phyloP scores from a whole-genome alignment of 495 filamentous ascomycete genomes.

The Penicilliopsis zonata region DNA sequence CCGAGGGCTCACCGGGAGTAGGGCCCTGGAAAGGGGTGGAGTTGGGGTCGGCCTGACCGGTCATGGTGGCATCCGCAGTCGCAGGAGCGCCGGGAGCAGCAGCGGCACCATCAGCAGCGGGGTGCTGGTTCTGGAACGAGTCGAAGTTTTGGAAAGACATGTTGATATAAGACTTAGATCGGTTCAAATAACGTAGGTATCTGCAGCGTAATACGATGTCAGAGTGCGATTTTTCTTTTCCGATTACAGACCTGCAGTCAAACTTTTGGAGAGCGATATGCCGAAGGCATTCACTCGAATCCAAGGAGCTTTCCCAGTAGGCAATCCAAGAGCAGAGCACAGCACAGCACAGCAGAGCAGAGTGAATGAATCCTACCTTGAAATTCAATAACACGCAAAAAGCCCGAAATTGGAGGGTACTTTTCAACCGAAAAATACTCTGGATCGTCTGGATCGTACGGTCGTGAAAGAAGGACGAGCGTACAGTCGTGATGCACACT shows the following conservation, averaged over 20 bases:
- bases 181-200: neutral
- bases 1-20: constrained; percentile 38
- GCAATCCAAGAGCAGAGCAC: too few relatives aligned
- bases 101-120: constrained; percentile 38
- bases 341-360: too few relatives aligned
- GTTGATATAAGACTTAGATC: constrained; percentile 8
- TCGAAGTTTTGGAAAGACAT: constrained; percentile 54
- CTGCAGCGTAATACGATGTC: neutral
- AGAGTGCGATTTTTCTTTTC: too few relatives aligned
- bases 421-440: constrained; percentile 17
- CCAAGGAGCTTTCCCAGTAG: too few relatives aligned
- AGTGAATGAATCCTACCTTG: neutral
- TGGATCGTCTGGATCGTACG: constrained; percentile 25
- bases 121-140: constrained; percentile 41
- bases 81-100: constrained; percentile 41
- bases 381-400: constrained; percentile 2
- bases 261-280: too few relatives aligned
- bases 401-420: constrained; percentile 14
- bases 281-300: too few relatives aligned
- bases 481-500: constrained; percentile 22
- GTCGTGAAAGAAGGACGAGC: constrained; percentile 30
- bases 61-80: constrained; percentile 38
- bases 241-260: too few relatives aligned
- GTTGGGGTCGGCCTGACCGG: constrained; percentile 42
- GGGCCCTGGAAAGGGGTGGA: constrained; percentile 41